Base-by-base conservation (phyloP, 192 early-diverging fungal genomes). In the Umbelopsis isabellina region DNA sequence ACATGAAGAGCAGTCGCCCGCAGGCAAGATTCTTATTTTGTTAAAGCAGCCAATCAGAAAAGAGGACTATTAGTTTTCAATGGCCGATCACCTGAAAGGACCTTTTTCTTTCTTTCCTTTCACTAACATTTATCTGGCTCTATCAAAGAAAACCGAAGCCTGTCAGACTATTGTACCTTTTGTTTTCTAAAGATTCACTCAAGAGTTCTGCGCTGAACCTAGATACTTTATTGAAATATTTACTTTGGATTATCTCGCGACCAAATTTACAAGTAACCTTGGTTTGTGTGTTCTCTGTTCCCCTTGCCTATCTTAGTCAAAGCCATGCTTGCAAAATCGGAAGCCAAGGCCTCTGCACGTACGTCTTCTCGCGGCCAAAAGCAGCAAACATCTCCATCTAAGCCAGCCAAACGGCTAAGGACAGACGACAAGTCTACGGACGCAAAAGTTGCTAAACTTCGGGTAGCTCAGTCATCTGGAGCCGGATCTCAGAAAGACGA, bases 401-500 rank as follows among this genome's bases (percentile, higher is more conserved):
- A 61, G 30, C 33, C 55, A 16, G 18, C 55, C 1, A 61, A 61
- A 61, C 30, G 55, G 21, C 55, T 30, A 61, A 61, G 55, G 55
- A 61, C 33, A 18, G 55, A 61, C 10, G 55, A 61, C 37, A 61
- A 61, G 55, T 8, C 55, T 3, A 35, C 18, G 30, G 55, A 61
- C 27, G 30, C 55, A 25, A 61, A 61, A 25, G 25, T 61, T 35
- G 55, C 55, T 61, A 61, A 61, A 61, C 55, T 61, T 61, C 55
- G 55, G 55, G 55, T 61, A 37, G 55, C 55, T 61, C 55, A 61
- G 55, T 61, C 55, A 61, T 61, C 55, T 61, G 27, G 12, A 61
- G 55, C 55, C 55, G 55, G 55, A 61, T 61, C 55, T 61, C 55
- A 61, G 55, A 61, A 61, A 61, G 55, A 61, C 55, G 55, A 61